Conservation (phyloP, 2,329 filamentous ascomycete species). For the Periconia sp. region DNA sequence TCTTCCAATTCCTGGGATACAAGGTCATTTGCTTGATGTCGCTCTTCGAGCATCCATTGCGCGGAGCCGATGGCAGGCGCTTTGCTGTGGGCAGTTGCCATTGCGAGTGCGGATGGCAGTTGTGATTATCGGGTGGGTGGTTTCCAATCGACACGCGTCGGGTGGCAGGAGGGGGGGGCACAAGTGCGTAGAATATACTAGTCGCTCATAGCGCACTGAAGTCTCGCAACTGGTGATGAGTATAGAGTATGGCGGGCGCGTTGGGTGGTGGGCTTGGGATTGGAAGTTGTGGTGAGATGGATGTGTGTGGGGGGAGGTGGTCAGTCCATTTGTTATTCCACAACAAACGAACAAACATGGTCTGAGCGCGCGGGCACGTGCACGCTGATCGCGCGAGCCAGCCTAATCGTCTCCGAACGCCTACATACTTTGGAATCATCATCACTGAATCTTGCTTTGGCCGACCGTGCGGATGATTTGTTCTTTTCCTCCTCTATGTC, state of each 20-base stretch:
- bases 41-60: conserved; percentile 84
- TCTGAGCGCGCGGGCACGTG: background rate
- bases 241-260: conserved; percentile 3
- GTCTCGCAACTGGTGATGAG: background rate
- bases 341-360: conserved; percentile 19
- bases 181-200: conserved; percentile 4
- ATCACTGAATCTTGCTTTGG: no score
- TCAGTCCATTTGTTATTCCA: conserved; percentile 12
- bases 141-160: conserved; percentile 24
- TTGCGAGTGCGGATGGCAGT: conserved; percentile 15
- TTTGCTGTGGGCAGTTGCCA: conserved; percentile 37
- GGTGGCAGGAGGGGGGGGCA: conserved; percentile 15
- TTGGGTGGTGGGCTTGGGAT: conserved; percentile 1
- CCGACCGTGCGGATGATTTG: no score
- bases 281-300: conserved; percentile 5
- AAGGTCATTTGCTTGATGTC: conserved; percentile 74
- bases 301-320: background rate
- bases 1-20: conserved; percentile 85
- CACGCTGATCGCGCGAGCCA: no score
- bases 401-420: no score
- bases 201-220: conserved; percentile 13
- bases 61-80: conserved; percentile 70
- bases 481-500: no score
- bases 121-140: conserved; percentile 6
- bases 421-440: no score